Evolutionary conservation across 176 grass and related monocot genomes (phyloP), one percentile per base, ranked within the genome.

Genomic region (Eremochloa ophiuroides): DNA sequence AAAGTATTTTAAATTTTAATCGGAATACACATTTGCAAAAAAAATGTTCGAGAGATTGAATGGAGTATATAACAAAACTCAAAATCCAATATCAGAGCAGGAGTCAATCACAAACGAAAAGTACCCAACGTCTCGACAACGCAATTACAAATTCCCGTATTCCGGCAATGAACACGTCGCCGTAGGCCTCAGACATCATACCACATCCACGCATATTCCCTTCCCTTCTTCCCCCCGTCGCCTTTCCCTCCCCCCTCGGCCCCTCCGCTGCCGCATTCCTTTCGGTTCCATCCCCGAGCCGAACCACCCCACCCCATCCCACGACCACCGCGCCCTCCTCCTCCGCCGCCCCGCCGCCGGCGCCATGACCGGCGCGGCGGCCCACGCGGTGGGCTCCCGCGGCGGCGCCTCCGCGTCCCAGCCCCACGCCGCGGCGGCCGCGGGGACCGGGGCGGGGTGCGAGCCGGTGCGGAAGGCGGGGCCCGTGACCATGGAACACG

Each of bases 401-500:
- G 69, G 72, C 18, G 40, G 65, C 27, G 8, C 47, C 38, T 60
- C 78, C 51, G 51, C 61, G 41, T 18, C 76, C 63, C 39, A 38
- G 7, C 14, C 78, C 15, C 72, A 81, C 9, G 75, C 63, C 68
- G 66, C 53, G 23, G 60, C 35, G 22, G 33, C 46, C 7, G 71
- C 74, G 0, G 60, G 62, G 4, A 58, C 22, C 4, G 43, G 31
- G 22, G 78, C 37, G 1, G 85, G 83, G 25, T 46, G 85, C 89
- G 93, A 87, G 85, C 85, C 92, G 77, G 85, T 39, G 76, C 82
- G 91, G 25, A 94, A 94, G 84, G 77, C 89, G 16, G 92, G 83
- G 10, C 61, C 90, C 4, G 92, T 97, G 41, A 91, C 95, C 64
- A 97, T 97, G 89, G 95, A 97, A 56, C 95, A 94, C 82, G 95